Evolutionary conservation across 805 yeast species (phyloP), one percentile per base, ranked within the genome.

Genomic region (Sugiyamaella mastotermitis): DNA sequence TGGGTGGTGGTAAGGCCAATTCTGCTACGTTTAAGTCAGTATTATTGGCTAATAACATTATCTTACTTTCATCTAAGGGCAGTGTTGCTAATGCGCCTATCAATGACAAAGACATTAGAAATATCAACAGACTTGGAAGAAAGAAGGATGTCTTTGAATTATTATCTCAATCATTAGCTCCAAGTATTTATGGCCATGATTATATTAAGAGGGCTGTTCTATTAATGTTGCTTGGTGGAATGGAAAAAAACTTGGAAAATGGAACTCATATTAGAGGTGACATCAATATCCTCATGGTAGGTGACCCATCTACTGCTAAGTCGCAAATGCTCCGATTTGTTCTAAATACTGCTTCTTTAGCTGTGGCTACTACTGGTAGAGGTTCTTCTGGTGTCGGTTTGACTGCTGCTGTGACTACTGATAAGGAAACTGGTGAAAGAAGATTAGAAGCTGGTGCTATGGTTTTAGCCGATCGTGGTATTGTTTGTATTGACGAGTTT

Each of bases 331-430:
- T 92, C 47, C 74, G 97, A 48, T 90, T 92, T 57, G 97, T 92
- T 14, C 69, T 92, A 46, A 92, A 90, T 58, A 90, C 97, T 1
- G 98, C 98, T 1, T 71, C 94, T 1, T 68, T 92, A 51, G 97
- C 97, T 3, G 87, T 92, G 51, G 97, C 97, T 19, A 92, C 98
- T 1, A 92, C 98, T 0, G 98, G 98, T 68, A 79, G 95, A 61
- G 98, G 98, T 47, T 90, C 97, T n/a, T 88, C 97, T 1, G 98
- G 98, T 61, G 98, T 92, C 31, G 98, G 98, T 85, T 73, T 92
- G 55, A 92, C 98, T 0, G 98, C 98, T 14, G 98, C 98, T 1
- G 98, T 92, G 2, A 88, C 97, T 5, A 75, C 88, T 1, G 98
- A 92, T 62, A 82, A 80, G 54, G 98, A 92, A 61, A 92, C 98